Evolutionary conservation across 768 basidiomycete species (phyloP), one percentile per base, ranked within the genome.

Genomic region (Serendipita sp.): DNA sequence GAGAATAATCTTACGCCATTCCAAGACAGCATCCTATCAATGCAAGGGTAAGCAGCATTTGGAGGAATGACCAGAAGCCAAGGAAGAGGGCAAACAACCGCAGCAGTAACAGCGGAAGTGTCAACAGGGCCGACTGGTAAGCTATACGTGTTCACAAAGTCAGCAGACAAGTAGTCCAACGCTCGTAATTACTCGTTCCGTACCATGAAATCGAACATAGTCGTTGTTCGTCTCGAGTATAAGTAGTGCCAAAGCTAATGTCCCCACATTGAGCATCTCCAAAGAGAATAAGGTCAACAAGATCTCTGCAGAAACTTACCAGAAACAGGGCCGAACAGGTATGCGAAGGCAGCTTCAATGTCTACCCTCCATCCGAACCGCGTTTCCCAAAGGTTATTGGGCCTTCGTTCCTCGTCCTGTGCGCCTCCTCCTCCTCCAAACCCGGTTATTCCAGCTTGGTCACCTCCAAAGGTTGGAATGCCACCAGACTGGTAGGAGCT

Each of bases 191-290:
- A 40, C 15, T 31, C 40, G 13, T 62, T 58, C 70, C 80, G 69
- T 62, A 86, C 87, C 85, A 70, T 88, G 87, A 71, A 88, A 89
- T 63, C 88, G 82, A 65, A 88, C 81, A 66, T 81, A 85, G 72
- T 88, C 84, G 68, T 86, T 86, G 66, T 81, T 80, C 8, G 83
- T 90, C 73, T 90, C 87, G n/a, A 83, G 66, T n/a, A 87, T 78
- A 8, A 90, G 77, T 36, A 88, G 72, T 0, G 76, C 31, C 34
- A 89, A 73, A 2, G 88, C 88, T 87, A 64, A 23, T 31, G 13
- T 5, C 18, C 29, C 10, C n/a, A 37, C 15, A 37, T 37, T 50
- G 2, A 15, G 10, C 46, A 10, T 11, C 33, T 53, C 44, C 50
- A 58, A 11, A 34, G 4, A 18, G 23, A 1, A 40, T n/a, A 33